Percentiles rank a stretch among this genome's conserved stretches.
Conservation (phyloP, 1,284 basidiomycete species). For the Fistulina hepatica region DNA sequence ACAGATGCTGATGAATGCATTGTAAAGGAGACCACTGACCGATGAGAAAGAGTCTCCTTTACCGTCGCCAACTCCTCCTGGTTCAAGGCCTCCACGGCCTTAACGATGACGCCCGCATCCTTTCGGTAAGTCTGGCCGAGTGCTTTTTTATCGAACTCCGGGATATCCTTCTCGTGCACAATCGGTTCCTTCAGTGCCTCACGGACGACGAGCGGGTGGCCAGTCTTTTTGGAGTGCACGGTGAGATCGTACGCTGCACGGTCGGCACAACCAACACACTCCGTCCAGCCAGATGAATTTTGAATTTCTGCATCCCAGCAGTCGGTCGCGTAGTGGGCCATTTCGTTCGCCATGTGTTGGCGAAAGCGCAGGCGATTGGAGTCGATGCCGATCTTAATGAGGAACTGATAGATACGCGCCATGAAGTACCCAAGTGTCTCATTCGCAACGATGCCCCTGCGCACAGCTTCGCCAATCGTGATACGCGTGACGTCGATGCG, state of each 20-base stretch:
- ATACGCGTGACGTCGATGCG: conserved; percentile 56
- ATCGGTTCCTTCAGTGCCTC: conserved; percentile 76
- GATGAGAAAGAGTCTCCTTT: conserved; percentile 29
- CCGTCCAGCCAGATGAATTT: conserved; percentile 94
- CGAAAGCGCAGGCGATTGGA: conserved; percentile 82
- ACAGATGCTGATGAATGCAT: too few species aligned
- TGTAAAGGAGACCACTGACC: too few species aligned
- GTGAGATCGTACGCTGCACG: conserved; percentile 89
- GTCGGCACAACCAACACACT: conserved; percentile 99
- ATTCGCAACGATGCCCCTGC: conserved; percentile 83
- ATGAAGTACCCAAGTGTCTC: conserved; percentile 97
- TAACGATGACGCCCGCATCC: conserved; percentile 68
- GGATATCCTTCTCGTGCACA: conserved; percentile 59
- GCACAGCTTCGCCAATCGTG: conserved; percentile 85
- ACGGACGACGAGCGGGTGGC: conserved; percentile 70
- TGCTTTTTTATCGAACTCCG: conserved; percentile 80
- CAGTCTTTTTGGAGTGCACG: conserved; percentile 53
- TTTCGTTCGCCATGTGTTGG: conserved; percentile 92
- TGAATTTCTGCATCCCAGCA: conserved; percentile 99
- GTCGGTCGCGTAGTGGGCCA: conserved; percentile 98
- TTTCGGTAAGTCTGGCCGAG: conserved; percentile 88
- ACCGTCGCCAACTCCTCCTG: conserved; percentile 54
- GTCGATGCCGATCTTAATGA: conserved; percentile 89
- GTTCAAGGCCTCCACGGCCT: conserved; percentile 56
- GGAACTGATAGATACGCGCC: conserved; percentile 85